Base-by-base conservation (phyloP, 805 yeast species). In the Blastobotrys chiropterorum region DNA sequence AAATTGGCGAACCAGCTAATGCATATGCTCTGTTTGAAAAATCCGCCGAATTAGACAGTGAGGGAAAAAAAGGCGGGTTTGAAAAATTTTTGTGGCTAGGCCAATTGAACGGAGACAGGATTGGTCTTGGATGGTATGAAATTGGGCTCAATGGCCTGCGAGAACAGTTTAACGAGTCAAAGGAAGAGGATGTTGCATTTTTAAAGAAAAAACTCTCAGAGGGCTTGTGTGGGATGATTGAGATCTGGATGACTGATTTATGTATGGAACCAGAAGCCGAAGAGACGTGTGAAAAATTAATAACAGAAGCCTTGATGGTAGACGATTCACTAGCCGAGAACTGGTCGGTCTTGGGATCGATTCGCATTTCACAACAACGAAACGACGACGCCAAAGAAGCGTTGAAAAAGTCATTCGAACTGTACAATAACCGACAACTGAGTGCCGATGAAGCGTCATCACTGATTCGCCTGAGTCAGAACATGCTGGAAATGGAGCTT, bases 181-280 rank as follows among this genome's bases (percentile, higher is more conserved):
- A 64, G 15, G 61, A 61, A 15, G 53, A 46, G 2, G 22, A 47
- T 20, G 15, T 8, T 15, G 38, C 22, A 1, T 17, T 39, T n/a
- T 74, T 74, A 53, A 68, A 78, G 42, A 66, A 77, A 16, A 86
- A 85, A 64, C 64, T 88, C 46, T 81, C 85, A 56, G 86, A 83
- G 63, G 96, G 92, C 0, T 72, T 88, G 22, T 82, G 92, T 59
- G 83, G 96, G 4, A 78, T 85, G 72, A 86, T 94, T 62, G 99
- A 92, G 56, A 62, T 64, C 47, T 90, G 96, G 96, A 88, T 90
- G 97, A 92, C 98, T 1, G 97, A 92, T 72, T 72, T 90, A 57
- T 90, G 98, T 72, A 89, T 90, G 96, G 95, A 88, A 62, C 81
- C 81, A 2, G 82, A 84, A 58, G 98, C 98, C 1, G 98, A 94